Evolutionary conservation across 2,329 filamentous ascomycete species (phyloP).

Genomic region (Fulvia fulva): DNA sequence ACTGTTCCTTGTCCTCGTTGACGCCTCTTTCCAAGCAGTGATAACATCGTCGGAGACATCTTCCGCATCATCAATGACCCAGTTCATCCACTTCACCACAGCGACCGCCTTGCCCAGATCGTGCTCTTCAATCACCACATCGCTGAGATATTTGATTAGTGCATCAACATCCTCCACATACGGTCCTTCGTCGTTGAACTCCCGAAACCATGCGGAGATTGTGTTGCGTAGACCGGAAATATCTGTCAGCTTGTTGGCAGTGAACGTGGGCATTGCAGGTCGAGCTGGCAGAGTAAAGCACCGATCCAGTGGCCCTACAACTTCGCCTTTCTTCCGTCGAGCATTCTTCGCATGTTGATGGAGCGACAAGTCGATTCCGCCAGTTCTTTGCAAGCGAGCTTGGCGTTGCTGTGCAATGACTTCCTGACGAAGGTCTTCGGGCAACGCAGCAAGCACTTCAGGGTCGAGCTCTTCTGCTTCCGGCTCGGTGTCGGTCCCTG

Average conservation of each 20-base stretch:
- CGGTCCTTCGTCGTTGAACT: constrained; percentile 70
- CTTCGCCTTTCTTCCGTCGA: constrained; percentile 19
- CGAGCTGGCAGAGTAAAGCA: constrained; percentile 47
- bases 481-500: constrained; percentile 30
- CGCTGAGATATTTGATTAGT: constrained; percentile 66
- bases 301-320: constrained; percentile 34
- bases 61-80: constrained; percentile 33
- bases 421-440: constrained; percentile 73
- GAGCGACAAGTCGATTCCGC: constrained; percentile 34
- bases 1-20: constrained; percentile 39
- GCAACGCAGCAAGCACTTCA: constrained; percentile 76
- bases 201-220: constrained; percentile 69
- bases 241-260: constrained; percentile 52
- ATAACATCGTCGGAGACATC: constrained; percentile 6
- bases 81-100: constrained; percentile 62
- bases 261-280: constrained; percentile 57
- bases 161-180: constrained; percentile 74
- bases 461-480: constrained; percentile 56
- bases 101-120: constrained; percentile 72
- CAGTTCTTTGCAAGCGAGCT: constrained; percentile 53
- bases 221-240: constrained; percentile 67
- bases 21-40: constrained; percentile 35
- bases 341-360: constrained; percentile 25
- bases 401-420: constrained; percentile 70
- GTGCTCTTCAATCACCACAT: constrained; percentile 69